phyloP scores from a whole-genome alignment of 2,329 filamentous ascomycete species.

The Xylaria digitata region DNA sequence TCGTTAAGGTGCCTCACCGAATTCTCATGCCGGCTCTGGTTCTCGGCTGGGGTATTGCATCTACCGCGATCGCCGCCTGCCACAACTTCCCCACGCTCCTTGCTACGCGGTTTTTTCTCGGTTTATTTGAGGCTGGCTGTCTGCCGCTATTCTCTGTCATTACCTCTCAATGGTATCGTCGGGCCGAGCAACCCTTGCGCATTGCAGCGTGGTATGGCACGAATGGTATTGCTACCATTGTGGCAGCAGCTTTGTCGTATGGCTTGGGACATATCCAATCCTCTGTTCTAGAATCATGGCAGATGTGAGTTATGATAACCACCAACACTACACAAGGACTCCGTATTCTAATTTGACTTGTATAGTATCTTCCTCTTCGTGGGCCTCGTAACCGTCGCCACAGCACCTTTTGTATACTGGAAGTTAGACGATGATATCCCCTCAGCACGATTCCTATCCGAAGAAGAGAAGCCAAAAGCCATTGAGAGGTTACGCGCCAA shows the following conservation, averaged over 20 bases:
- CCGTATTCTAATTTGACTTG: background rate
- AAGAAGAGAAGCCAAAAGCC: constrained; percentile 69
- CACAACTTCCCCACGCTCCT: constrained; percentile 62
- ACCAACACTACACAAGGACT: background rate
- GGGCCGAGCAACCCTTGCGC: constrained; percentile 67
- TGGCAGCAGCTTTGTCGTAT: constrained; percentile 52
- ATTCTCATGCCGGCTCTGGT: constrained; percentile 67
- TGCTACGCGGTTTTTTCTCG: constrained; percentile 65
- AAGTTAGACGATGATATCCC: constrained; percentile 69
- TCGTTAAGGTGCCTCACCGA: constrained; percentile 70
- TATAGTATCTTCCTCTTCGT: constrained; percentile 68
- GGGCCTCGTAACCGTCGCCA: constrained; percentile 68
- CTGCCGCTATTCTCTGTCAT: constrained; percentile 67
- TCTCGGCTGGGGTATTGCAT: constrained; percentile 63
- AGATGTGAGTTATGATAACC: constrained; percentile 49
- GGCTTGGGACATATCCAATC: constrained; percentile 68
- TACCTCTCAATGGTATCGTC: constrained; percentile 71
- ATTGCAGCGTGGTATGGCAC: constrained; percentile 70
- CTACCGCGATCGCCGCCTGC: constrained; percentile 64
- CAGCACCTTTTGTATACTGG: constrained; percentile 69
- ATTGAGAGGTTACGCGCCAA: constrained; percentile 66
- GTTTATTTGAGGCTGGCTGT: constrained; percentile 64
- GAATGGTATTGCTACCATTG: constrained; percentile 69
- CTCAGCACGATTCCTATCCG: constrained; percentile 67
- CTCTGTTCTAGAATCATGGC: constrained; percentile 54